Base-by-base conservation (phyloP, 179 eudicot genomes). In the Pouteria campechiana region DNA sequence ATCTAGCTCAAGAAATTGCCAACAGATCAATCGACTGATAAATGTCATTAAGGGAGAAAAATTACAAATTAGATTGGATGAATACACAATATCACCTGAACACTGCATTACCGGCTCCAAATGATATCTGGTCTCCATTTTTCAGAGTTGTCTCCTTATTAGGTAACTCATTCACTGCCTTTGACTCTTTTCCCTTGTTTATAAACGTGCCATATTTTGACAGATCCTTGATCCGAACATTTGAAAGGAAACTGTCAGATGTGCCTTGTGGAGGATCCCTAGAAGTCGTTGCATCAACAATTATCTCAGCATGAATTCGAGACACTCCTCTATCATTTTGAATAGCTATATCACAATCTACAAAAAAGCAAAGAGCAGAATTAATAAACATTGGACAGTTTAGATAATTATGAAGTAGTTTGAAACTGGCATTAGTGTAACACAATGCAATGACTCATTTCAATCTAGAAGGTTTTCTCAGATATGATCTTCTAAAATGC, bases 151-250 rank as follows among this genome's bases (percentile, higher is more conserved):
- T 54, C 68, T 79, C 94, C 57, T 71, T 83, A 44, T 67, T 62
- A 7, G 85, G 81, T 57, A 69, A 75, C 48, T 87, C 99, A 36
- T 77, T 88, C 59, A 87, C 88, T 37, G 72, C 76, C 56, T 70
- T 79, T 46, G 63, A 31, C 32, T 58, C 67, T 17, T 45, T 34
- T 37, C 44, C 58, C 50, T 62, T 72, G 44, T 25, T 62, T 44
- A 82, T 52, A 51, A 64, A 69, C 19, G 98, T 90, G 58, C 98
- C 98, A 50, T 86, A 90, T 71, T 86, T 90, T 6, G 98, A 90
- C 65, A 80, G 75, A 65, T 90, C 98, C 54, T 70, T 73, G 45
- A 90, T 59, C 55, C 81, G 67, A 49, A 87, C 90, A 44, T 58
- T 59, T 23, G 83, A 60, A 40, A 67, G 47, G 17, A 43, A 19